Conservation (phyloP, 306 rosid species). For the Lathyrus tuberosus region DNA sequence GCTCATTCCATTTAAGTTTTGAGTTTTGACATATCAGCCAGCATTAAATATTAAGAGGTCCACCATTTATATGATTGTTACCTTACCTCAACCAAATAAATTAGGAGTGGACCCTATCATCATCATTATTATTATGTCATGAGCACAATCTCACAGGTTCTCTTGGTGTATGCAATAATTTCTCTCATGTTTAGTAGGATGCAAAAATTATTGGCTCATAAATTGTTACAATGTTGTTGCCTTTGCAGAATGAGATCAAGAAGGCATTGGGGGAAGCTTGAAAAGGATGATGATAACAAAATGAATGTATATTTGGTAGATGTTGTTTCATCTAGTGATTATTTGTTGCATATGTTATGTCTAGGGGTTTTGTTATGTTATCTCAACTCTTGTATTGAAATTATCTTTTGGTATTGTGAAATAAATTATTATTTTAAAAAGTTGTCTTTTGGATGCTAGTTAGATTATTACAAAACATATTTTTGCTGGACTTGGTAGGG, state of each 20-base stretch:
- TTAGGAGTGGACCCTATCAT: constrained; percentile 22
- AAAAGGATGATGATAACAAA: constrained; percentile 29
- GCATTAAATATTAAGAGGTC: constrained; percentile 1
- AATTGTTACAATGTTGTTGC: neutral
- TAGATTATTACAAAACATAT: too few species aligned
- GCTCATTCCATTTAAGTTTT: constrained; percentile 5
- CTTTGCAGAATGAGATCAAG: constrained; percentile 66
- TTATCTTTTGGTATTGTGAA: constrained; percentile 26
- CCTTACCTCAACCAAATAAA: constrained; percentile 9
- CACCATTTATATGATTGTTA: constrained; percentile 1
- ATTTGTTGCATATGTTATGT: constrained; percentile 26
- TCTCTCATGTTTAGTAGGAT: constrained; percentile 1
- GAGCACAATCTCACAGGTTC: constrained; percentile 15
- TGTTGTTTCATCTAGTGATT: constrained; percentile 28
- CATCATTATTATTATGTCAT: constrained; percentile 14
- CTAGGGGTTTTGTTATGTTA: neutral
- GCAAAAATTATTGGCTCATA: constrained; percentile 23
- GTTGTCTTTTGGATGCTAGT: neutral
- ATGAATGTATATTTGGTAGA: constrained; percentile 43
- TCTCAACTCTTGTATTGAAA: constrained; percentile 6
- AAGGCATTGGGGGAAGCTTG: constrained; percentile 63
- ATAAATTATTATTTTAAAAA: constrained; percentile 2
- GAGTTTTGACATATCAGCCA: neutral
- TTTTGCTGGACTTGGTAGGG: too few species aligned
- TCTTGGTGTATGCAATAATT: constrained; percentile 16